phyloP scores from a whole-genome alignment of 2,329 filamentous ascomycete species.

The Teratosphaeria gauchensis region DNA sequence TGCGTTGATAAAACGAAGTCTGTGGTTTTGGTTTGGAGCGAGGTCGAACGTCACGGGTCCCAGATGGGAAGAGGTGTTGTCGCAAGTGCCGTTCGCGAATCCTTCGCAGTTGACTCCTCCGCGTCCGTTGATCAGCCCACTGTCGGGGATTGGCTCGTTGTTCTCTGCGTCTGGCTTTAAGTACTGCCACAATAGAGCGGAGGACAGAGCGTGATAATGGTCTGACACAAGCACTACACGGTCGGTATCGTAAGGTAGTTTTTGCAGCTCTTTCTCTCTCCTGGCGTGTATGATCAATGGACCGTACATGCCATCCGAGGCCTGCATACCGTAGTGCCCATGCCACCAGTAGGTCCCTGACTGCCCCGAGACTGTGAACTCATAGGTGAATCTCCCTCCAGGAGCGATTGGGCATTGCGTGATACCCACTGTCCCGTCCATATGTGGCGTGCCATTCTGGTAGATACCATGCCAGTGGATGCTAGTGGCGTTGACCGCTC shows the following conservation, averaged over 20 bases:
- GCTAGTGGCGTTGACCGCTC: constrained; percentile 34
- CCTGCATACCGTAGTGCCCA: constrained; percentile 49
- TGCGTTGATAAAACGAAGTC: constrained; percentile 53
- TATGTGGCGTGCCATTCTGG: constrained; percentile 41
- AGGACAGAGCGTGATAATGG: constrained; percentile 53
- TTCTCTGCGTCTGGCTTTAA: constrained; percentile 40
- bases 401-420: constrained; percentile 42
- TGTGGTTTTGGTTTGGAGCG: constrained; percentile 41
- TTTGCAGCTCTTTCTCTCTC: constrained; percentile 35
- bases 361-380: constrained; percentile 27
- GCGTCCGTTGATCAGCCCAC: constrained; percentile 35
- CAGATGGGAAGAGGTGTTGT: constrained; percentile 21
- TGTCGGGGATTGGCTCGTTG: constrained; percentile 47
- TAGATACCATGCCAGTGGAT: constrained; percentile 44
- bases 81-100: constrained; percentile 28
- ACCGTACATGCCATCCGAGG: constrained; percentile 52
- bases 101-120: constrained; percentile 29
- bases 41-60: constrained; percentile 26
- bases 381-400: background rate
- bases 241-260: constrained; percentile 41
- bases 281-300: constrained; percentile 49
- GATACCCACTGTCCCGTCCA: constrained; percentile 41
- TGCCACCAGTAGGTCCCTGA: constrained; percentile 51
- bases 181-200: constrained; percentile 43
- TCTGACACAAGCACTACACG: constrained; percentile 56